phyloP scores from a whole-genome alignment of 441 rosid genomes.

The Adansonia rubrostipa region DNA sequence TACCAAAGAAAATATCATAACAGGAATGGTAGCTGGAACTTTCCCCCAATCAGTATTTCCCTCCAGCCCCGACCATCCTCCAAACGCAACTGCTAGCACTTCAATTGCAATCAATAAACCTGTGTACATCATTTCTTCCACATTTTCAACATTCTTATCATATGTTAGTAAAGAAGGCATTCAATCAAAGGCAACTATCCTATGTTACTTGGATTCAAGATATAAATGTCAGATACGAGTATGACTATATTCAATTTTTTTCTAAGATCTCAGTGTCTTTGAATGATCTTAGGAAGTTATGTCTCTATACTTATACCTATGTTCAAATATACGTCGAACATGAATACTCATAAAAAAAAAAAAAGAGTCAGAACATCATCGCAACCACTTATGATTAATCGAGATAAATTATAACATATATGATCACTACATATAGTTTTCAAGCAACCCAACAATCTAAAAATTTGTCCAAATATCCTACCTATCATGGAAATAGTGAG shows the following conservation, averaged over 20 bases:
- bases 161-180: not conserved
- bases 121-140: conserved; percentile 27
- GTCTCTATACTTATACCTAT: no score
- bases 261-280: no score
- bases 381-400: not conserved
- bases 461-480: conserved; percentile 5
- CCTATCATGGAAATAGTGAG: conserved; percentile 54
- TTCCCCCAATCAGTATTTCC: conserved; percentile 56
- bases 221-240: not conserved
- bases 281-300: no score
- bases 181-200: not conserved
- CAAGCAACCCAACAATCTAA: not conserved
- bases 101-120: conserved; percentile 62
- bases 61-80: conserved; percentile 57
- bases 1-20: conserved; percentile 61
- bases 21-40: conserved; percentile 58
- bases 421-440: not conserved
- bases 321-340: no score
- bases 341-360: no score
- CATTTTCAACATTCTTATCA: conserved; percentile 10
- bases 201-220: not conserved
- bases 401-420: not conserved
- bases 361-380: no score
- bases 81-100: conserved; percentile 42
- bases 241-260: not conserved